A percentile compares a stretch with the other conserved stretches of the same genome.
phyloP scores from a whole-genome alignment of 257 asterid genomes.

The Solanum arcanum region DNA sequence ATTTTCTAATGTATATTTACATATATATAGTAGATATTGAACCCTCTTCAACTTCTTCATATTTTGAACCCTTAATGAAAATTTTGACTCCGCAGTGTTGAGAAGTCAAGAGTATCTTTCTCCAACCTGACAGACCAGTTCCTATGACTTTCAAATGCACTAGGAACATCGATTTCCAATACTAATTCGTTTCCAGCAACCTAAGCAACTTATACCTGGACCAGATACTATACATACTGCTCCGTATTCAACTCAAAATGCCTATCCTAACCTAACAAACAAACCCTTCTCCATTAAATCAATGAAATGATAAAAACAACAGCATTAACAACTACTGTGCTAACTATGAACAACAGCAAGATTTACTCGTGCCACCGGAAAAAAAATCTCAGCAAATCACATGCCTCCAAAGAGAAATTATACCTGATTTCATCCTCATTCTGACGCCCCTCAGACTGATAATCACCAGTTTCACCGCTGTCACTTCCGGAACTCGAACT shows the following conservation, averaged over 20 bases:
- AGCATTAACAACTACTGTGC: not conserved
- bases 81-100: too few relatives aligned
- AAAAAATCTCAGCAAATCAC: not conserved
- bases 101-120: not conserved
- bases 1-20: too few relatives aligned
- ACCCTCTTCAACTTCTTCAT: too few relatives aligned
- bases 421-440: conserved; percentile 70
- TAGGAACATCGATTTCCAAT: not conserved
- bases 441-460: conserved; percentile 31
- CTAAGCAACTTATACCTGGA: not conserved
- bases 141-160: not conserved
- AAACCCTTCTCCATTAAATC: not conserved
- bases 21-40: too few relatives aligned
- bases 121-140: not conserved
- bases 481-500: conserved; percentile 60
- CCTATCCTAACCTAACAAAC: not conserved
- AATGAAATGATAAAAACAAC: not conserved
- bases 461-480: conserved; percentile 53
- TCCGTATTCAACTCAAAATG: not conserved
- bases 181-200: not conserved
- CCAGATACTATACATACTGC: not conserved
- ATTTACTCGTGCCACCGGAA: not conserved
- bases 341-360: not conserved
- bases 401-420: not conserved
- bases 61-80: too few relatives aligned